Percentiles rank a stretch among this genome's conserved stretches.
Evolutionary conservation across 2,329 filamentous ascomycete genomes (phyloP).

Genomic region (Penicillium sp.): DNA sequence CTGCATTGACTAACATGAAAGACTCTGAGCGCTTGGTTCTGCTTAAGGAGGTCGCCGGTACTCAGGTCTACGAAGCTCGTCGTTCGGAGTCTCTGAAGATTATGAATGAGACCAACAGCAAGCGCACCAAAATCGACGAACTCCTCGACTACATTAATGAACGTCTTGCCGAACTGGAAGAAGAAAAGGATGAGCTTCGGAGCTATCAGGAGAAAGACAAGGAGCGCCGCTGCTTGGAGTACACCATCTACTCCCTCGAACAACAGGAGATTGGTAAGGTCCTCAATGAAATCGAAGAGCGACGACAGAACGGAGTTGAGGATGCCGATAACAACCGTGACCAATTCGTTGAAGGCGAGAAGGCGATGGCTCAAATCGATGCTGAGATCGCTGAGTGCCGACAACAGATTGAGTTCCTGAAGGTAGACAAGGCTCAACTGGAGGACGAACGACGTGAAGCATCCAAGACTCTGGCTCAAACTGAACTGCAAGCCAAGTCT

Average conservation of each 20-base stretch:
- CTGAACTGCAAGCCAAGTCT: constrained; percentile 79
- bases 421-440: constrained; percentile 79
- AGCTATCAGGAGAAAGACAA: constrained; percentile 94
- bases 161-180: constrained; percentile 82
- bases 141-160: constrained; percentile 88
- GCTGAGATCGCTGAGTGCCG: constrained; percentile 74
- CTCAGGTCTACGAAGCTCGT: constrained; percentile 91
- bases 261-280: constrained; percentile 74
- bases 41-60: constrained; percentile 96
- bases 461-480: constrained; percentile 75
- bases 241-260: constrained; percentile 88
- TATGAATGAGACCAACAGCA: constrained; percentile 94
- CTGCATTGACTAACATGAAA: constrained; percentile 97
- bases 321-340: constrained; percentile 78
- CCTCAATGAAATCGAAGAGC: constrained; percentile 78
- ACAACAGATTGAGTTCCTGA: constrained; percentile 78
- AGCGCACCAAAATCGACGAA: constrained; percentile 91
- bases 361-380: constrained; percentile 73
- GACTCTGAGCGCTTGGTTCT: constrained; percentile 85
- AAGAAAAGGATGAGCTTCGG: constrained; percentile 93
- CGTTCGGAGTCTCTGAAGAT: constrained; percentile 91
- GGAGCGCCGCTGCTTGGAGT: constrained; percentile 87
- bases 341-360: constrained; percentile 73
- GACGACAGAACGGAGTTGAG: constrained; percentile 77
- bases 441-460: constrained; percentile 86